Base-by-base conservation (phyloP, 257 asterid species). In the Rauvolfia tetraphylla region DNA sequence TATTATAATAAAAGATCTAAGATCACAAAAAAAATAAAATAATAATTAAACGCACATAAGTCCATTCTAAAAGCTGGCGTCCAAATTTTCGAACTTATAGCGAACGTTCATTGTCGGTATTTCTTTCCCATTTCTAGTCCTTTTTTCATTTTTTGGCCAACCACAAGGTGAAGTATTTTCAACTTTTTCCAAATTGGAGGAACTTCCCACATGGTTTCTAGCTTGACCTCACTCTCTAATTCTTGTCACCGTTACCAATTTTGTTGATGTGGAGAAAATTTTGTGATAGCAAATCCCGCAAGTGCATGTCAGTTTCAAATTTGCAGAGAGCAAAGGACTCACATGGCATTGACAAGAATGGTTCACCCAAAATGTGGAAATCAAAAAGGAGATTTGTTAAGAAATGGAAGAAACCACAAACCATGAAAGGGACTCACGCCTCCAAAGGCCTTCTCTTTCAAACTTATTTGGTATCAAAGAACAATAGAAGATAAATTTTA, bases 261-360 rank as follows among this genome's bases (percentile, higher is more conserved):
- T 67, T 67, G 49, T 67, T 38, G 25, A 31, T 63, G 46, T 36
- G 46, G 10, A 22, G 25, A 18, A 33, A 33, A 5, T 1, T 17
- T 61, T 63, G 70, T 34, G 17, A 25, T 17, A 38, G 49, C 18
- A 38, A 63, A 66, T 36, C 49, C 71, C 44, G 3, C 8, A n/a
- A 66, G 72, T 67, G 72, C 31, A 38, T 22, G 51, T 67, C 72
- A 67, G 20, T 67, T 38, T 38, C 48, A 67, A 46, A 42, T 23
- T 67, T 13, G 17, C 12, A 67, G 23, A 36, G 72, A 49, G 22
- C 3, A 67, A 67, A 36, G 72, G 34, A 17, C 25, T 67, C 72
- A 67, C 72, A 67, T 67, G 72, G 72, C 72, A 67, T 67, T 67
- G 72, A 22, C 33, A 65, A 18, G 22, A 34, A 65, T 65, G 71